Evolutionary conservation across 148 eudicot genomes (phyloP).

Genomic region (Cornus controversa): DNA sequence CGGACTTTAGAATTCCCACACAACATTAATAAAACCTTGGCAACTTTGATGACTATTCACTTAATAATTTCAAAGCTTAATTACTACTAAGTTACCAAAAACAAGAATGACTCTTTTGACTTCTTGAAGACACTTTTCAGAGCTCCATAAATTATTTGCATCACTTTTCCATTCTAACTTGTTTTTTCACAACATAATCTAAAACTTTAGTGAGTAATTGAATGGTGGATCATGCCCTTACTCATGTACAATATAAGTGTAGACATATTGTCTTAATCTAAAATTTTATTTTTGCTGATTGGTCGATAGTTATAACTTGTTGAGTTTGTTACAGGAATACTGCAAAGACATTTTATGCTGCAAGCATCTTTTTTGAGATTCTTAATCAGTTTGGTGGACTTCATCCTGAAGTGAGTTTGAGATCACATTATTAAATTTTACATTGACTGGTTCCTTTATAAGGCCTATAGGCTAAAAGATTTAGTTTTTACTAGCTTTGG

Average conservation of each 20-base stretch:
- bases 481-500: neutral
- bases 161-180: neutral
- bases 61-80: too few species aligned
- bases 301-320: constrained; percentile 1
- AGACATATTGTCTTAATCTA: neutral
- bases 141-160: too few species aligned
- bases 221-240: neutral
- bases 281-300: neutral
- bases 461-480: neutral
- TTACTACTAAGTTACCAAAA: too few species aligned
- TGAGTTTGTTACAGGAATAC: constrained; percentile 55
- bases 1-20: too few species aligned
- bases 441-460: neutral
- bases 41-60: too few species aligned
- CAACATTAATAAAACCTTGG: too few species aligned
- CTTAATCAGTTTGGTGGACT: constrained; percentile 88
- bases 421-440: neutral
- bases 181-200: neutral
- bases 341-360: constrained; percentile 96
- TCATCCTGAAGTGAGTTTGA: constrained; percentile 78
- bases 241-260: neutral
- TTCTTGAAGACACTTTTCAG: too few species aligned
- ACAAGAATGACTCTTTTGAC: too few species aligned
- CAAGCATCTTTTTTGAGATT: constrained; percentile 94
- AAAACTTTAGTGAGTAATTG: neutral